Evolutionary conservation across 2,329 filamentous ascomycete genomes (phyloP), one percentile per base, ranked within the genome.

Genomic region (Cryoendolithus antarcticus): DNA sequence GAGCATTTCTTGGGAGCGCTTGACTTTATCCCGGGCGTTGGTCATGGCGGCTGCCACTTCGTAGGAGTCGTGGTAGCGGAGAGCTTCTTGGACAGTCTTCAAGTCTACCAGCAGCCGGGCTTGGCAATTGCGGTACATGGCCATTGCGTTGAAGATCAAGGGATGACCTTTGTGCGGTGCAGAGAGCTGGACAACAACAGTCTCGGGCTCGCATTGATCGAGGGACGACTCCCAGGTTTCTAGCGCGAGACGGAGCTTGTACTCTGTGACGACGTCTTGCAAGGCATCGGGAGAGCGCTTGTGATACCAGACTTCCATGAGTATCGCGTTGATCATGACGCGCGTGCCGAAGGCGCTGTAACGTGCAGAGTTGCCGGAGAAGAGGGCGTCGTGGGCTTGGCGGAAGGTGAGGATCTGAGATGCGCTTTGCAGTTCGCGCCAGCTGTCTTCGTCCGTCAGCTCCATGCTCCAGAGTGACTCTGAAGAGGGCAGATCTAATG

Each of bases 141-240:
- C 91, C 77, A 91, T 91, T 41, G 91, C 89, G 60, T 98, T 98
- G 75, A 96, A 96, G 54, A 95, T 86, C 38, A 98, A 71, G 11
- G 91, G 91, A 57, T 96, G 91, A 10, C 88, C 88, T 62, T 93
- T 93, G 65, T 96, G 88, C 35, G 91, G 89, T 21, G 89, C 88
- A 59, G 85, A 93, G 49, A 96, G 74, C 38, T 88, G 86, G 37
- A 95, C 85, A 9, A 86, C 75, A 38, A 89, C 84, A 9, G 77
- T 80, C 63, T 98, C 91, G 2, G 86, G 82, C 65, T 96, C 89
- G 60, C 88, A 95, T 45, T 93, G 74, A 41, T 93, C 86, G 13
- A 96, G 75, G 31, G 89, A 95, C 65, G 84, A 93, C 69, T 96
- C 86, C 91, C 91, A 98, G n/a, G 89, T 95, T 66, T 96, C 89